Percentiles rank a stretch among this genome's conserved stretches.
Evolutionary conservation across 441 rosid genomes (phyloP).

Genomic region (Biscutella laevigata): DNA sequence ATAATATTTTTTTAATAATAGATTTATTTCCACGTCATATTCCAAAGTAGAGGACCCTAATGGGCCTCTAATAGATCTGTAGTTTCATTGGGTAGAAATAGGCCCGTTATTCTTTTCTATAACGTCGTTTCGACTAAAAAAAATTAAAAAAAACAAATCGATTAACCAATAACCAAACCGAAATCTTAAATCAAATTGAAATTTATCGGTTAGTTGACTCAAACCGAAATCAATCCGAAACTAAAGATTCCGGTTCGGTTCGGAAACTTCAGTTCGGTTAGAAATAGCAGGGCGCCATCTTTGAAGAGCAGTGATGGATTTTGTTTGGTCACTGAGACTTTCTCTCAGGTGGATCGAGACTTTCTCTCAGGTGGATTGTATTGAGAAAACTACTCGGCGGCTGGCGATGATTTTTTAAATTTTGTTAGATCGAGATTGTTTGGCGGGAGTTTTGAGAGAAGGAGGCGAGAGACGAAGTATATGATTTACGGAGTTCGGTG

Average conservation of each 20-base stretch:
- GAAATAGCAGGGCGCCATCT: no score
- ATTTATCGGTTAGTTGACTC: no score
- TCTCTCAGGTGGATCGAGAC: neutral
- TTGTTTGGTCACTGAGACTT: neutral
- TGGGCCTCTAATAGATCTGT: neutral
- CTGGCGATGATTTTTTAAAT: neutral
- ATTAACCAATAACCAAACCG: no score
- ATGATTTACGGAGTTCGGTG: conserved; percentile 6
- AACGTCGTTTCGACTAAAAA: neutral
- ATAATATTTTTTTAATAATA: neutral
- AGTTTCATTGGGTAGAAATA: neutral
- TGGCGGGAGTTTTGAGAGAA: neutral
- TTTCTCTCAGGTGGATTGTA: no score
- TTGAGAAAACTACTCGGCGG: neutral
- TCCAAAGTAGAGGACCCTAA: no score
- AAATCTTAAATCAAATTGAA: no score
- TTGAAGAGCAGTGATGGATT: conserved; percentile 3
- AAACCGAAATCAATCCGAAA: no score
- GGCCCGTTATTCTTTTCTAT: neutral
- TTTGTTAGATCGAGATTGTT: conserved; percentile 1
- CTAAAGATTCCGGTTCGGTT: no score
- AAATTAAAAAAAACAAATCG: no score
- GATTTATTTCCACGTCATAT: conserved; percentile 9
- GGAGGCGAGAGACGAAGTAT: neutral
- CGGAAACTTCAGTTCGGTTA: no score